phyloP scores from a whole-genome alignment of 139 green algal species.

The Picochlorum sp. region DNA sequence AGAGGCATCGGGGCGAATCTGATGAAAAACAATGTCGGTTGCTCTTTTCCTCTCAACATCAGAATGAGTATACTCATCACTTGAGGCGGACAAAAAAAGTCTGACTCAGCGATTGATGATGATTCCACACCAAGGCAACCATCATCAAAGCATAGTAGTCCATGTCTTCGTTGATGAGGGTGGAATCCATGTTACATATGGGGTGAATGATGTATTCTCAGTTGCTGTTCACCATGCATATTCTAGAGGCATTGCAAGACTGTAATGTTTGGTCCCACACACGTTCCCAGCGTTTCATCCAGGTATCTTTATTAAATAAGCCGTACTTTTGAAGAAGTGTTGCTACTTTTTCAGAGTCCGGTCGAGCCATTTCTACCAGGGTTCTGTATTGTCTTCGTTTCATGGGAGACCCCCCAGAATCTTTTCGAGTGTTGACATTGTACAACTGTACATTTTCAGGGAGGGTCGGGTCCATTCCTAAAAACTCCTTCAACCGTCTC shows the following conservation, averaged over 20 bases:
- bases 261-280: conserved; percentile 5
- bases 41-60: too few relatives aligned
- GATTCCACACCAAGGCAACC: too few relatives aligned
- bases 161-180: too few relatives aligned
- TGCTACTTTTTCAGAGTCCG: not conserved
- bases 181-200: too few relatives aligned
- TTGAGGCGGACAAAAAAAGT: too few relatives aligned
- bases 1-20: not conserved
- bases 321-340: conserved; percentile 1
- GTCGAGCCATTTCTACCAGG: not conserved
- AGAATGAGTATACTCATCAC: too few relatives aligned
- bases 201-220: not conserved
- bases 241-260: not conserved
- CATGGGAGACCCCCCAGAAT: conserved; percentile 5
- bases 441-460: not conserved
- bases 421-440: conserved; percentile 8
- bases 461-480: conserved; percentile 10
- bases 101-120: too few relatives aligned
- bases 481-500: conserved; percentile 9
- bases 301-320: conserved; percentile 1
- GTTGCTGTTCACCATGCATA: conserved; percentile 5
- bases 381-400: conserved; percentile 5
- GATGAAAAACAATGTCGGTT: too few relatives aligned
- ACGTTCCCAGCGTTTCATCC: conserved; percentile 5
- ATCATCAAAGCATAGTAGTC: too few relatives aligned